Evolutionary conservation across 2,329 filamentous ascomycete species (phyloP), one percentile per base, ranked within the genome.

Genomic region (Colletotrichum lentis): DNA sequence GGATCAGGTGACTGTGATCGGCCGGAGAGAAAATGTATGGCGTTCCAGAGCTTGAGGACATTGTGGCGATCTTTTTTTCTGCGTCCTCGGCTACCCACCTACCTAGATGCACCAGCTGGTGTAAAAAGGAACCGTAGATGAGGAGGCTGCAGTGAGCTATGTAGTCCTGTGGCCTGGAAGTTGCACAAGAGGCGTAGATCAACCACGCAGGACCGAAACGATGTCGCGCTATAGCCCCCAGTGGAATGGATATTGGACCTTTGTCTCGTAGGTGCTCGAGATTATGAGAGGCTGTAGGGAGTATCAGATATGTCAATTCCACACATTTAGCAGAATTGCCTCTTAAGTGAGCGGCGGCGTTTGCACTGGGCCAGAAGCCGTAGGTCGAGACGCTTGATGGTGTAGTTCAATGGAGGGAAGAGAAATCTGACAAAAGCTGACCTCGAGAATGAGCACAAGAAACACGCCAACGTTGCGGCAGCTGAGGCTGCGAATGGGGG

Each of bases 1-100:
- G 81, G 27, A 87, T 80, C 24, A 89, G 80, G 72, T 85, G 82
- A 35, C 77, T 73, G 72, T 90, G 85, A 43, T 78, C 75, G 8
- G 73, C 74, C 3, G 81, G 76, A 31, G 79, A 77, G 75, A 85
- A 86, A 71, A 82, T 70, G 57, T 80, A 70, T 37, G 67, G 57
- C 20, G 62, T 67, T 37, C 69, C 69, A 16, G 69, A 67, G 54
- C 35, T 62, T 27, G 62, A 60, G 31, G 69, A 49, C 69, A 70
- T 70, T 43, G n/a, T 47, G 24, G 14, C 22, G 39, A 20, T 8
- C 31, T 6, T 46, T 59, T 63, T 22, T 16, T 22, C 43, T 12
- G 41, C 3, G 53, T 35, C 39, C 37, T 18, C n/a, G 46, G 44
- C 18, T 37, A n/a, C 24, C 24, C 24, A 24, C 24, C 3, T 6